Evolutionary conservation across 2,329 filamentous ascomycete species (phyloP), one percentile per base, ranked within the genome.

Genomic region (Onygenales sp.): DNA sequence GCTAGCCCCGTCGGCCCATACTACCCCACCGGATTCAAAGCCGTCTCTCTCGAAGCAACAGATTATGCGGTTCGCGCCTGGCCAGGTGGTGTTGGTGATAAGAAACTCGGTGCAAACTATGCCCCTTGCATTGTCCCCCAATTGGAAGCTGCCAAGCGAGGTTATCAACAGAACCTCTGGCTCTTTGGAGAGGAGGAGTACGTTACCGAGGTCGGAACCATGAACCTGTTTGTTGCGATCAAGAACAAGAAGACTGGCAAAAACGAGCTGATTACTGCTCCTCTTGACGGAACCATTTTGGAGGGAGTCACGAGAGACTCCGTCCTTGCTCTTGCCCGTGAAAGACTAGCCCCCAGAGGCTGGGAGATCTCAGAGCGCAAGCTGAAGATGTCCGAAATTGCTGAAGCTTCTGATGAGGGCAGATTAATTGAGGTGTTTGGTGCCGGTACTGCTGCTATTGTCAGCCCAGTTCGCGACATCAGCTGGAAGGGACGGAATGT

Each of bases 61-160:
- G 87, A 95, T 74, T 95, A 96, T 71, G 92, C 92, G 53, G 90
- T 96, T 57, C 89, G 93, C 61, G 93, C 93, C 54, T 98, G 93
- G 93, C 93, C 93, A 46, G 93, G 93, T 56, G 93, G 93, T 68
- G 92, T 96, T 35, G 93, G 93, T 63, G 90, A 97, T 77, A 95
- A 93, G 83, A 98, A 98, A 78, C 84, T 98, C 36, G 93, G 93
- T 57, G 93, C 92, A 66, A 98, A 98, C 81, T 98, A 98, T 71
- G 93, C 93, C n/a, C 93, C 93, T 5, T 97, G 93, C 76, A 92
- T 98, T 64, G 78, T 97, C n/a, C 93, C 93, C 14, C 93, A 98
- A 75, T 82, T 93, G 64, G 83, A 95, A 73, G 93, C 93, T 43
- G 89, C 90, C 45, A 87, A 84, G 70, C 83, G 90, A 54, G 93